Evolutionary conservation across 2,329 filamentous ascomycete species (phyloP).

Genomic region (Penicillium sp.): DNA sequence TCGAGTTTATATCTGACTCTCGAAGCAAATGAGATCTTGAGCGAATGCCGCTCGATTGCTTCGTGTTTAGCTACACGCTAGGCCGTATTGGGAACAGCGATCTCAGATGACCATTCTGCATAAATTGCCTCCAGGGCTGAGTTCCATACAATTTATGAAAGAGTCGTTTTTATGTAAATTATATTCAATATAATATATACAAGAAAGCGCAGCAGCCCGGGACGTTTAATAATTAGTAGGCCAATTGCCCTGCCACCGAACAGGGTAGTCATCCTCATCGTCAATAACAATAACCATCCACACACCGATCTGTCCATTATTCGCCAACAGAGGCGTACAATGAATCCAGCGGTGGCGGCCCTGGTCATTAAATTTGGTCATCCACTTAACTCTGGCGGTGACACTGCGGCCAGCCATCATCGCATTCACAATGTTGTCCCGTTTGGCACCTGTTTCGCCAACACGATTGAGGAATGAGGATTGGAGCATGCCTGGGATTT

Average conservation of each 20-base stretch:
- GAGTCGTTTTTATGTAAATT: background rate
- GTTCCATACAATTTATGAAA: background rate
- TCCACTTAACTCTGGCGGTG: slow-evolving; percentile 72
- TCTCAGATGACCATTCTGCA: background rate
- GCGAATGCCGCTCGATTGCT: background rate
- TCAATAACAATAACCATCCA: slow-evolving; percentile 78
- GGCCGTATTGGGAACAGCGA: background rate
- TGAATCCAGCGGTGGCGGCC: slow-evolving; percentile 75
- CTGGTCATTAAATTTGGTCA: slow-evolving; percentile 53
- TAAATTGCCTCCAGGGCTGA: background rate
- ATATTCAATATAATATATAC: background rate
- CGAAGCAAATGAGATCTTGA: background rate
- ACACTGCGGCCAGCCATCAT: slow-evolving; percentile 67
- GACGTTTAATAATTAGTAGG: slow-evolving; percentile 1
- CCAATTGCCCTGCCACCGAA: slow-evolving; percentile 16
- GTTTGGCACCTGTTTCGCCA: slow-evolving; percentile 51
- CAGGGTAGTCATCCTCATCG: slow-evolving; percentile 49
- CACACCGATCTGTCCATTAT: slow-evolving; percentile 66
- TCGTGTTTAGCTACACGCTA: background rate
- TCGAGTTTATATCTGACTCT: background rate
- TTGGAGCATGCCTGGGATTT: slow-evolving; percentile 66
- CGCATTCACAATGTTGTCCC: slow-evolving; percentile 55
- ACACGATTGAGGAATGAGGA: slow-evolving; percentile 50
- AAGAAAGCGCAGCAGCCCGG: background rate
- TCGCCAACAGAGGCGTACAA: slow-evolving; percentile 68